Conservation (phyloP, 2,329 filamentous ascomycete genomes). For the Fusarium sp. region DNA sequence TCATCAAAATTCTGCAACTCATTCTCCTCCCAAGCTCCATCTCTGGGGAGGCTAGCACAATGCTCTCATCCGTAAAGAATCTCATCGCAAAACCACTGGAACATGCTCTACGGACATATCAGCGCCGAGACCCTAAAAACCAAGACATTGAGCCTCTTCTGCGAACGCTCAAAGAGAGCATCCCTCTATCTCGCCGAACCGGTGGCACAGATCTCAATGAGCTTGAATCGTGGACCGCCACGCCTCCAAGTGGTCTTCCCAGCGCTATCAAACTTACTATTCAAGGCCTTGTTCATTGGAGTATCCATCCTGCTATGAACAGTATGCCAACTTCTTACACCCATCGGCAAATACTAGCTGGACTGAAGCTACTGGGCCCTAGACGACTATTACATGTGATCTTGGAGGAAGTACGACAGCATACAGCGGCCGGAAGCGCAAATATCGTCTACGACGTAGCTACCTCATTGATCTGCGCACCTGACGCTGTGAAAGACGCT, state of each 20-base stretch:
- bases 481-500: slow-evolving; percentile 64
- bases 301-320: slow-evolving; percentile 65
- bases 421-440: slow-evolving; percentile 69
- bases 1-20: slow-evolving; percentile 78
- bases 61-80: slow-evolving; percentile 78
- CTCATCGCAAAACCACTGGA: slow-evolving; percentile 78
- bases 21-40: slow-evolving; percentile 77
- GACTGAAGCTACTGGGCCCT: slow-evolving; percentile 71
- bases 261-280: slow-evolving; percentile 71
- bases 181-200: slow-evolving; percentile 69
- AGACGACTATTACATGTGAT: slow-evolving; percentile 70
- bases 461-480: slow-evolving; percentile 76
- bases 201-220: slow-evolving; percentile 73
- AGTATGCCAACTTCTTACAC: slow-evolving; percentile 75
- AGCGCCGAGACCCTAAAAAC: slow-evolving; percentile 73
- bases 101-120: slow-evolving; percentile 73
- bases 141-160: slow-evolving; percentile 78
- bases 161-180: slow-evolving; percentile 71
- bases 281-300: slow-evolving; percentile 75
- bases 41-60: slow-evolving; percentile 76
- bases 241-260: slow-evolving; percentile 66
- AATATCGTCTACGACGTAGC: slow-evolving; percentile 76
- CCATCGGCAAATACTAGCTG: slow-evolving; percentile 75
- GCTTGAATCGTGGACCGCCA: slow-evolving; percentile 74
- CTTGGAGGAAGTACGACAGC: slow-evolving; percentile 74